Percentiles rank a stretch among this genome's conserved stretches.
Evolutionary conservation across 257 asterid genomes (phyloP).

Genomic region (Mentha longifolia): DNA sequence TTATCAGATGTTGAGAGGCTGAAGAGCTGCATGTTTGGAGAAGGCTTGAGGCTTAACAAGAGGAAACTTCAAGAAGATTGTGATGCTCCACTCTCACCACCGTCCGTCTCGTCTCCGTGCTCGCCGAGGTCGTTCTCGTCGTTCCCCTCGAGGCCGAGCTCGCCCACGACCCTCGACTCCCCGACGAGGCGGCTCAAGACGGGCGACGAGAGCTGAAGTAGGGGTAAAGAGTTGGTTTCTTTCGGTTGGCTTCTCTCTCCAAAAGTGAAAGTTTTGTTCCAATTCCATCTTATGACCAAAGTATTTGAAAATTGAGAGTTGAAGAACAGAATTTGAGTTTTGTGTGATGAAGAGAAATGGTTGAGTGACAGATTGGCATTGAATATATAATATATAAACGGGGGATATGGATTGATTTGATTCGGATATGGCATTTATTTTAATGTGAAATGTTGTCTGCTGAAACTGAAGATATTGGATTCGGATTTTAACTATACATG

Average conservation of each 20-base stretch:
- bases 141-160: conserved; percentile 47
- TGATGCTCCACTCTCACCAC: conserved; percentile 35
- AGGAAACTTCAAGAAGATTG: conserved; percentile 59
- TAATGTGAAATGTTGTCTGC: conserved; percentile 70
- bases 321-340: conserved; percentile 31
- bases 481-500: conserved; percentile 57
- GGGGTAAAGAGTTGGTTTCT: conserved; percentile 6
- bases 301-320: conserved; percentile 22
- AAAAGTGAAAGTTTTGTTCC: conserved; percentile 25
- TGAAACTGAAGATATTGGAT: conserved; percentile 65
- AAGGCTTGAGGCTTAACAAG: conserved; percentile 61
- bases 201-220: background rate
- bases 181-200: conserved; percentile 50
- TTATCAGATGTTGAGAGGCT: conserved; percentile 76
- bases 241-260: background rate
- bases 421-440: conserved; percentile 65
- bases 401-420: conserved; percentile 57
- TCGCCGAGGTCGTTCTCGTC: conserved; percentile 47
- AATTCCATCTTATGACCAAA: conserved; percentile 18
- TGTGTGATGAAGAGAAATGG: conserved; percentile 26
- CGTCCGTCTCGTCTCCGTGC: conserved; percentile 43
- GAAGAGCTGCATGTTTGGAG: conserved; percentile 77
- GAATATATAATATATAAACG: conserved; percentile 23
- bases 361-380: conserved; percentile 51
- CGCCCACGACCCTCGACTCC: conserved; percentile 50